Percentiles rank a stretch among this genome's conserved stretches.
Evolutionary conservation across 2,329 filamentous ascomycete species (phyloP).

Genomic region (Epichloe sibirici): DNA sequence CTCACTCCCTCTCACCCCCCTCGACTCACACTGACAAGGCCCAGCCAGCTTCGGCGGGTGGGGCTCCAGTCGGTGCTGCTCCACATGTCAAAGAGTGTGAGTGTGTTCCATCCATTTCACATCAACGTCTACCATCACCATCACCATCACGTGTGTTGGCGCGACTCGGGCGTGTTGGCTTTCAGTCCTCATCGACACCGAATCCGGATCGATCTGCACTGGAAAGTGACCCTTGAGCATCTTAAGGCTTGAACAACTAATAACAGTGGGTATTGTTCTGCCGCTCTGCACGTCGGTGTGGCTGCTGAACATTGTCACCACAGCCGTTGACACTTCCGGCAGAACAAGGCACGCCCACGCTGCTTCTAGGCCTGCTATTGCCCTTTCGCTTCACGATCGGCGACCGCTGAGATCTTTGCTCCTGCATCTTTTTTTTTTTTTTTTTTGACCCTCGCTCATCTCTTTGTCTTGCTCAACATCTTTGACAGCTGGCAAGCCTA

Average conservation of each 20-base stretch:
- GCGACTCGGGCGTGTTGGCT: no score
- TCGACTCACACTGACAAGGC: not conserved
- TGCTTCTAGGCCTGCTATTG: not conserved
- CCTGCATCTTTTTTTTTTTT: not conserved
- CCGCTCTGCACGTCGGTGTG: not conserved
- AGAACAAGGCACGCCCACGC: not conserved
- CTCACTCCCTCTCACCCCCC: not conserved
- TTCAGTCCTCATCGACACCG: no score
- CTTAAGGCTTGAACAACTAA: not conserved
- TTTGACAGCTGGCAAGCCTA: not conserved
- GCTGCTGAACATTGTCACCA: no score
- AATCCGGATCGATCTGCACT: no score
- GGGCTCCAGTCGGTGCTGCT: slow-evolving; percentile 2
- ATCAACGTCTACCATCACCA: no score
- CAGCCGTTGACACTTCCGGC: not conserved
- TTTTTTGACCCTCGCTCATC: not conserved
- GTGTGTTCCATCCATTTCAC: no score
- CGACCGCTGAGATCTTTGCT: not conserved
- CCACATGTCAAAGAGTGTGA: not conserved
- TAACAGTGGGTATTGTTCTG: not conserved
- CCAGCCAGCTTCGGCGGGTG: slow-evolving; percentile 3
- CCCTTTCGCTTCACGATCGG: not conserved
- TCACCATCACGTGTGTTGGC: no score
- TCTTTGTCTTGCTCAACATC: not conserved
- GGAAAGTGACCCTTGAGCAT: no score